Conservation (phyloP, 2,329 filamentous ascomycete species). For the Cladosporium sp. region DNA sequence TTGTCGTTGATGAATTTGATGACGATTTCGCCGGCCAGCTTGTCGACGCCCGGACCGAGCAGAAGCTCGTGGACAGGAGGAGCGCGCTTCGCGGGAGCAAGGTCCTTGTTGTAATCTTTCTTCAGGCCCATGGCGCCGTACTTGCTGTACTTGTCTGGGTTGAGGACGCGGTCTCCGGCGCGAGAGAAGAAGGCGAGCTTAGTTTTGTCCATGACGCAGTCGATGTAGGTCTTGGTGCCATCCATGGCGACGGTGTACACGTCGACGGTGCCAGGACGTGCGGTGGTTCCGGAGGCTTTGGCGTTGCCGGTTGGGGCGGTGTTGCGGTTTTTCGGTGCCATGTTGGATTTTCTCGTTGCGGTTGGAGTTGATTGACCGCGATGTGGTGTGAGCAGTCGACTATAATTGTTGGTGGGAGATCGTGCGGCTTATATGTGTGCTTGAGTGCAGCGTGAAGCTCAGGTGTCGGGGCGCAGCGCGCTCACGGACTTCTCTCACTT, state of each 20-base stretch:
- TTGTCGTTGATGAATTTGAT: constrained; percentile 8
- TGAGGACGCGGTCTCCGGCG: not conserved
- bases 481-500: too few species aligned
- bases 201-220: constrained; percentile 5
- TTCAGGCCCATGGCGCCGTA: not conserved
- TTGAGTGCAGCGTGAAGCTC: too few species aligned
- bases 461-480: too few species aligned
- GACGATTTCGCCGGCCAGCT: not conserved
- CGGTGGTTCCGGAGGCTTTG: not conserved
- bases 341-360: not conserved
- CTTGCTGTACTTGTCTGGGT: not conserved
- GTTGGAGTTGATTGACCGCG: too few species aligned
- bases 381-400: too few species aligned
- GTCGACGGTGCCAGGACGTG: not conserved
- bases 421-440: too few species aligned
- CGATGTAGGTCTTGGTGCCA: not conserved
- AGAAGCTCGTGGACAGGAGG: not conserved
- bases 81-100: not conserved
- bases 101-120: not conserved
- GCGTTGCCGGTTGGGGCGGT: not conserved
- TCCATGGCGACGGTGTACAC: not conserved
- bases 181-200: not conserved
- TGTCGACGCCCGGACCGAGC: not conserved
- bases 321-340: not conserved
- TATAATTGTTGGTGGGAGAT: too few species aligned